Evolutionary conservation across 495 filamentous ascomycete species (phyloP), one percentile per base, ranked within the genome.

Genomic region (Xylaria bambusicola): DNA sequence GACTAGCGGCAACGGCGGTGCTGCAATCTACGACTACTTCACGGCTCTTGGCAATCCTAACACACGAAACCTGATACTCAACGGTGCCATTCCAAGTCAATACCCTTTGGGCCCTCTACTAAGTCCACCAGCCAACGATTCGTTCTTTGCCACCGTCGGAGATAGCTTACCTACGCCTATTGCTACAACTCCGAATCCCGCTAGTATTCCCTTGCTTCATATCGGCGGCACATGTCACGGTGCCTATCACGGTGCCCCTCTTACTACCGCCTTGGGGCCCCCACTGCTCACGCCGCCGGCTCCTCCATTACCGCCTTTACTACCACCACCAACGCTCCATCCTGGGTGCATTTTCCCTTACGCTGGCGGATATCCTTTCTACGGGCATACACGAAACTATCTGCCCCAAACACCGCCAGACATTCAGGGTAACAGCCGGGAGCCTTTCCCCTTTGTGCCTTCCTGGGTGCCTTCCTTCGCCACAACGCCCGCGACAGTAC

Each of bases 131-230:
- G 38, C 29, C 46, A 44, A 15, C 46, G 36, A 42, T 35, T 50
- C 13, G 56, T 26, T 54, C 52, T 58, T 51, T 40, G 46, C 47
- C 47, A 36, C 46, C 23, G n/a, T 23, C 59, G 35, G 44, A 24
- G 44, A 62, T 26, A 44, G 24, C 44, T 12, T 44, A n/a, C 15
- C 42, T 20, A 33, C 13, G 38, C 26, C 47, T 52, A 46, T 57
- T 38, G 23, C 33, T 24, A 52, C 45, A 52, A 27, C 45, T 24
- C 46, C 29, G 41, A 41, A 38, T 23, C 18, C 17, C 20, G 1
- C 36, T 26, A 40, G 42, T 26, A 33, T 29, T 3, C 49, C 38
- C 26, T 6, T 41, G 18, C n/a, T 56, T 38, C 7, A 41, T 33
- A n/a, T 49, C 52, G 40, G 41, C 31, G 26, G 40, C 27, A 13